Conservation (phyloP, 2,329 filamentous ascomycete species). For the Trichoderma sp. region DNA sequence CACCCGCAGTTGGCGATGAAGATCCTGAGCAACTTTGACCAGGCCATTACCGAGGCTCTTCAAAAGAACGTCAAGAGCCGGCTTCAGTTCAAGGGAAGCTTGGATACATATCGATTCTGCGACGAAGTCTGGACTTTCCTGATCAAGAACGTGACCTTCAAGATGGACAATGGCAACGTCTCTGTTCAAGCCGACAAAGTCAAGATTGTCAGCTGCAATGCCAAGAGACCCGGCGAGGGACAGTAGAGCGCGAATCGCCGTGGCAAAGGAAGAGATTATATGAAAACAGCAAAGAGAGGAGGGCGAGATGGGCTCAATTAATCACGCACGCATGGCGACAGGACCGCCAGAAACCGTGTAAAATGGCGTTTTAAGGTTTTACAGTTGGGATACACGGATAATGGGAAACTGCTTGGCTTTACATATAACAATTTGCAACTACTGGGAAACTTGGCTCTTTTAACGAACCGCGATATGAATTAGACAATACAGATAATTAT, state of each 20-base stretch:
- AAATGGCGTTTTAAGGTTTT: constrained; percentile 26
- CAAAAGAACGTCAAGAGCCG: constrained; percentile 90
- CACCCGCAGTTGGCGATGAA: constrained; percentile 99
- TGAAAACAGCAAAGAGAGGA: not conserved
- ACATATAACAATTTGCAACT: not conserved
- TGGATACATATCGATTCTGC: constrained; percentile 98
- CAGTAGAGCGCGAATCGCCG: not conserved
- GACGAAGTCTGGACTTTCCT: constrained; percentile 99
- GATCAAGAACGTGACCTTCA: constrained; percentile 98
- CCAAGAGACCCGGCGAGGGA: constrained; percentile 64
- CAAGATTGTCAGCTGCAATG: constrained; percentile 98
- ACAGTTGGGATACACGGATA: constrained; percentile 9
- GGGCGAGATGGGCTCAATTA: not conserved
- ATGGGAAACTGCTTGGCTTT: not conserved
- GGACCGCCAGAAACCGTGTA: not conserved
- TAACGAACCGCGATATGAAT: not conserved
- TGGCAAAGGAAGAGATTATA: not conserved
- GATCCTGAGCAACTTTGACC: constrained; percentile 93
- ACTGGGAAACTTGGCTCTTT: not conserved
- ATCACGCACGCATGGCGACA: not conserved
- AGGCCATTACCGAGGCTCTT: constrained; percentile 85
- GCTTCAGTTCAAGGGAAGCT: constrained; percentile 94
- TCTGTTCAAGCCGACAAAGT: constrained; percentile 84
- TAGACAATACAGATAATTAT: constrained; percentile 4
- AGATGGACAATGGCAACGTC: constrained; percentile 79